Percentiles rank a stretch among this genome's conserved stretches.
Evolutionary conservation across 805 yeast species (phyloP).

Genomic region (Candida pini): DNA sequence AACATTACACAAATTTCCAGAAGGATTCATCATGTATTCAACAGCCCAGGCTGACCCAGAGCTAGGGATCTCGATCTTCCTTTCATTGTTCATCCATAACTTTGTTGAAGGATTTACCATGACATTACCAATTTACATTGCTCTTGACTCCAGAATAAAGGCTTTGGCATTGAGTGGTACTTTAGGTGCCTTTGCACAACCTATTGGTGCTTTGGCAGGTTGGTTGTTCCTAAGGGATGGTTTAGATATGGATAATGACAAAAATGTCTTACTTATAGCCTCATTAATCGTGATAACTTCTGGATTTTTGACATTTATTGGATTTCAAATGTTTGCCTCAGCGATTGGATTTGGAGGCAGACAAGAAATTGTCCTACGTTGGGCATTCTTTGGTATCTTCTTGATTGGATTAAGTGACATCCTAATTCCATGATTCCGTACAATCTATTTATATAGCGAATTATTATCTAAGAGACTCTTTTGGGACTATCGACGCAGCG

Average conservation of each 20-base stretch:
- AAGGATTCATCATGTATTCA: constrained; percentile 84
- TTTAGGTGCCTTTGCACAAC: constrained; percentile 83
- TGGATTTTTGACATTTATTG: constrained; percentile 79
- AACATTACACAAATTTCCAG: constrained; percentile 88
- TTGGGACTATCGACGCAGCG: too few relatives aligned
- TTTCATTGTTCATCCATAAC: constrained; percentile 84
- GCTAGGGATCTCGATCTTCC: constrained; percentile 73
- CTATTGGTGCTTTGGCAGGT: constrained; percentile 80
- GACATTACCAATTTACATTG: constrained; percentile 83
- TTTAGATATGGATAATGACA: constrained; percentile 30
- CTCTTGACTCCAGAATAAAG: constrained; percentile 52
- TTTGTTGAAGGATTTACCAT: constrained; percentile 92
- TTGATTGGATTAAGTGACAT: constrained; percentile 46
- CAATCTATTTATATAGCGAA: too few relatives aligned
- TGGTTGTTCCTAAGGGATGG: constrained; percentile 38
- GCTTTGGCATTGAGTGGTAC: constrained; percentile 63
- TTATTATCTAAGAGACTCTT: too few relatives aligned
- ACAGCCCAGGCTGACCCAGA: constrained; percentile 63
- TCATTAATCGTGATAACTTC: constrained; percentile 65
- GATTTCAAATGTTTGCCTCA: constrained; percentile 80
- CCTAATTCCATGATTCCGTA: constrained; percentile 25
- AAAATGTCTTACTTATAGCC: constrained; percentile 48
- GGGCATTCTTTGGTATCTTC: constrained; percentile 57
- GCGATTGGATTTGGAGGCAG: constrained; percentile 76
- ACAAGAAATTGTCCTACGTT: constrained; percentile 50